Evolutionary conservation across 2,329 filamentous ascomycete species (phyloP).

Genomic region (Penicillium sp.): DNA sequence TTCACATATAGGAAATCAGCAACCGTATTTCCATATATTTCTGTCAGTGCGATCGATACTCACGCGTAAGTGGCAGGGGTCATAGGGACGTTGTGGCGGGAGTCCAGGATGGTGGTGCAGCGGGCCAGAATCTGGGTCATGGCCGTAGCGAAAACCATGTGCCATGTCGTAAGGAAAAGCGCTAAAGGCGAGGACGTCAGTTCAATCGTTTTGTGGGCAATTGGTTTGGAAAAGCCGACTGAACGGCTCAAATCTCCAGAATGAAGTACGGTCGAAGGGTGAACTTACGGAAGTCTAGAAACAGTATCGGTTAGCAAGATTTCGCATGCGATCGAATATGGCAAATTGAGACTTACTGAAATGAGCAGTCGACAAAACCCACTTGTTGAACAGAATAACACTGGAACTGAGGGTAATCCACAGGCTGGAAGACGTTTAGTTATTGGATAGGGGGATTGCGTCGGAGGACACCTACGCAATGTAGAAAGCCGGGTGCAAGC

Average conservation of each 20-base stretch:
- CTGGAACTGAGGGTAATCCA: constrained; percentile 92
- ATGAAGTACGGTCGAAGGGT: background rate
- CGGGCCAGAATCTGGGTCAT: constrained; percentile 91
- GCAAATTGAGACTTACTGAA: constrained; percentile 63
- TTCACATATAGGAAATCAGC: background rate
- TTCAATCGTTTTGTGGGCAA: background rate
- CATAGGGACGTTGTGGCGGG: constrained; percentile 94
- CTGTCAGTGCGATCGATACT: constrained; percentile 5
- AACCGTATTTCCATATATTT: background rate
- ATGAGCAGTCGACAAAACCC: constrained; percentile 78
- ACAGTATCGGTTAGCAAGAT: constrained; percentile 9
- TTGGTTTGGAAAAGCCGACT: background rate
- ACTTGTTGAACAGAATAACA: constrained; percentile 99
- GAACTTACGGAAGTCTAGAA: constrained; percentile 47
- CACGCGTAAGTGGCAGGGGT: constrained; percentile 79
- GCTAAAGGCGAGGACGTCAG: constrained; percentile 25
- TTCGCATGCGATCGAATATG: background rate
- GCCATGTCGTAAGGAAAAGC: constrained; percentile 84
- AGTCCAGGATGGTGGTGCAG: constrained; percentile 84
- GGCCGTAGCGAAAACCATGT: constrained; percentile 84
- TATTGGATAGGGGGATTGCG: background rate
- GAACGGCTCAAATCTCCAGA: background rate
- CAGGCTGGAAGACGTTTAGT: constrained; percentile 53
- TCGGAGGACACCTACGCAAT: constrained; percentile 25
- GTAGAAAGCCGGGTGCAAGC: constrained; percentile 32